These are phyloP conservation scores for Xylaria grammica DNA, from an alignment of 495 filamentous ascomycete genomes.

Conservation along the genomic window DNA sequence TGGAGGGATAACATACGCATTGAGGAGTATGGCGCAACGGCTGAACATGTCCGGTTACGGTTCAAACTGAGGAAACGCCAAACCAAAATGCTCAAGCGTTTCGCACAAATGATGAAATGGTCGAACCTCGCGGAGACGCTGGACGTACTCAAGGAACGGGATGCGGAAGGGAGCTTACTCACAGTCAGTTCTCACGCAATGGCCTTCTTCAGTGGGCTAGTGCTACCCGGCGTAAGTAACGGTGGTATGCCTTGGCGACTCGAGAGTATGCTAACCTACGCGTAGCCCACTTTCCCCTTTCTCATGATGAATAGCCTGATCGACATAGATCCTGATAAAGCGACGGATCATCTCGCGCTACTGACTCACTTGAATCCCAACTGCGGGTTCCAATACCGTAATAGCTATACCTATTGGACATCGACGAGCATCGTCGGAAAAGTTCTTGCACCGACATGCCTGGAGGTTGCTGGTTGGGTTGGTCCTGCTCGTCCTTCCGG, in stretches of 20 bases:
- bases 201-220: conserved; percentile 73
- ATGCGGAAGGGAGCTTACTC: conserved; percentile 59
- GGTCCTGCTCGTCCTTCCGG: conserved; percentile 67
- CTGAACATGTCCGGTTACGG: conserved; percentile 56
- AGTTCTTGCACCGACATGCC: conserved; percentile 76
- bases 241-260: neutral
- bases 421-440: conserved; percentile 72
- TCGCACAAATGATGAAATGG: conserved; percentile 75
- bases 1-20: conserved; percentile 72
- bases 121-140: conserved; percentile 69
- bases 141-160: conserved; percentile 60
- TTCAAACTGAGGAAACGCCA: conserved; percentile 65
- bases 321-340: conserved; percentile 68
- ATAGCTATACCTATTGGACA: conserved; percentile 72
- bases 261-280: conserved; percentile 20
- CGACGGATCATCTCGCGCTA: conserved; percentile 62
- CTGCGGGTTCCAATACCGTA: conserved; percentile 73
- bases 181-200: conserved; percentile 67
- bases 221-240: conserved; percentile 63
- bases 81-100: conserved; percentile 65
- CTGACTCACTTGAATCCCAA: conserved; percentile 66
- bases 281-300: conserved; percentile 63
- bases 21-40: conserved; percentile 50
- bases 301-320: conserved; percentile 75
- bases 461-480: conserved; percentile 70